These are phyloP conservation scores for Dryas drummondii DNA, from an alignment of 306 rosid species.

Conservation along the genomic window DNA sequence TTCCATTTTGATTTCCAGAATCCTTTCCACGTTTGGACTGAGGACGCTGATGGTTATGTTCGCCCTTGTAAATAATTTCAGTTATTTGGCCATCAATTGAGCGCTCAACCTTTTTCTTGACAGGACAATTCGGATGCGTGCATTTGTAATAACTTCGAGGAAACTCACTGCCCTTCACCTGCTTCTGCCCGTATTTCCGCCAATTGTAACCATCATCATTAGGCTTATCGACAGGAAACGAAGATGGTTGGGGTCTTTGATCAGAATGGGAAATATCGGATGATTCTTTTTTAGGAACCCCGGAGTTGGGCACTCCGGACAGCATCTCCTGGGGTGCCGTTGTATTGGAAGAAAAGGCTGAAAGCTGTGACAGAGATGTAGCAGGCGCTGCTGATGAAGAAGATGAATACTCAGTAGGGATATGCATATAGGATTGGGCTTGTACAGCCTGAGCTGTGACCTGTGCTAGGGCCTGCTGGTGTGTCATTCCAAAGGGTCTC, in stretches of 20 bases:
- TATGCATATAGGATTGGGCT: conserved; percentile 38
- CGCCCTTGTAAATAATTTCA: conserved; percentile 74
- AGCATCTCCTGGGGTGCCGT: conserved; percentile 32
- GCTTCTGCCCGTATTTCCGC: conserved; percentile 89
- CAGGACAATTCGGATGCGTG: conserved; percentile 65
- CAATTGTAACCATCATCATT: conserved; percentile 74
- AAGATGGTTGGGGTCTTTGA: conserved; percentile 44
- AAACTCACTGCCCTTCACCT: conserved; percentile 79
- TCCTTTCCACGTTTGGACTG: conserved; percentile 55
- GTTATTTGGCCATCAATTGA: conserved; percentile 75
- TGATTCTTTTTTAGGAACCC: conserved; percentile 31
- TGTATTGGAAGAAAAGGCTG: conserved; percentile 28
- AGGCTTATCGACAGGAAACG: conserved; percentile 55
- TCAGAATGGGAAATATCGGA: conserved; percentile 41
- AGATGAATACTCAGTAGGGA: conserved; percentile 40
- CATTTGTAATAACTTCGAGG: conserved; percentile 86
- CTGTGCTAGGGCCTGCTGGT: conserved; percentile 70
- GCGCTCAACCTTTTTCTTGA: conserved; percentile 83
- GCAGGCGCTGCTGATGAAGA: conserved; percentile 35
- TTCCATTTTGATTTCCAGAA: conserved; percentile 35
- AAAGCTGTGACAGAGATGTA: conserved; percentile 34
- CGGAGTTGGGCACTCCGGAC: conserved; percentile 24
- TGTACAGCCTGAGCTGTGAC: conserved; percentile 59
- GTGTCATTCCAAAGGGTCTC: conserved; percentile 66
- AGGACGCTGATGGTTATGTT: conserved; percentile 71